Evolutionary conservation across 2,329 filamentous ascomycete species (phyloP), one percentile per base, ranked within the genome.

Genomic region (Colletotrichum coccodes): DNA sequence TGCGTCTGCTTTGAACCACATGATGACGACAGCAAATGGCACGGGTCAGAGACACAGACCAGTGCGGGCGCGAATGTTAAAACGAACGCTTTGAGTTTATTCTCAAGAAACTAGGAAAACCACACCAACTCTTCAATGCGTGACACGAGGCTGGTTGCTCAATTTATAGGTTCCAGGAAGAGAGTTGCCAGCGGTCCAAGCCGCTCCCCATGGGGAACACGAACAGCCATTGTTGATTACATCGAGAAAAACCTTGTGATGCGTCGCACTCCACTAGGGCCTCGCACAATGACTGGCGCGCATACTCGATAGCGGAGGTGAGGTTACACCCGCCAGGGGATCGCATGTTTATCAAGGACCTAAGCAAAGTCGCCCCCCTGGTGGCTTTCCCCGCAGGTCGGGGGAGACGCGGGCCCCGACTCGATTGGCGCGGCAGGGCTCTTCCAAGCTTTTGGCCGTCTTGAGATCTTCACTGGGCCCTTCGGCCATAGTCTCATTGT

Each of bases 401-500:
- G 42, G 36, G 52, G 54, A 56, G 18, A 36, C 38, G 30, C 46
- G 30, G 40, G 42, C 21, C 8, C 30, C n/a, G 18, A 44, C 59
- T 50, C 36, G 12, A 67, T 64, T 67, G 59, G 64, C 23, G 59
- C 64, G 59, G 64, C 34, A 67, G n/a, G n/a, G n/a, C n/a, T n/a
- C 50, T 28, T 32, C 4, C 12, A 57, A 46, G 28, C 42, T 30
- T 52, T 49, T 9, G 28, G 9, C 18, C 16, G 23, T 12, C 16
- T 40, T 36, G 5, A 34, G 16, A 64, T 52, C 1, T 32, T 3
- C 28, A 21, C 8, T 28, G 9, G 21, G 16, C 40, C 28, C n/a
- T n/a, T 26, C 21, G 42, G 28, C 21, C 5, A 9, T 50, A 14
- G 49, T 49, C n/a, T 23, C 50, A 57, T 57, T 62, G 14, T 40